Base-by-base conservation (phyloP, 331 rosid genomes). In the Malus hybrid region DNA sequence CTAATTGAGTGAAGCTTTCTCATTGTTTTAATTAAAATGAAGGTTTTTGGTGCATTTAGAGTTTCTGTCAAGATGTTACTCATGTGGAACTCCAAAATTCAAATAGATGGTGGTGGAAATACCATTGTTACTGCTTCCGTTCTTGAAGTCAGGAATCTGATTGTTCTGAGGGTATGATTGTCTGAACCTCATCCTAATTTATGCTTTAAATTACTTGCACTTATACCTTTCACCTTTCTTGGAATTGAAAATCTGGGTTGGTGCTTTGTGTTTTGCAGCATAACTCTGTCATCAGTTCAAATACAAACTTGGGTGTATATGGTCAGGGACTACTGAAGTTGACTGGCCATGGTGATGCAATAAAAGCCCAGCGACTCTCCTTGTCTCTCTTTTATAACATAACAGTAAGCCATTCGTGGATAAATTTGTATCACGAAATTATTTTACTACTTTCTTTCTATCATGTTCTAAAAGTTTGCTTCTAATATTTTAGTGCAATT, bases 21-120 rank as follows among this genome's bases (percentile, higher is more conserved):
- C 71, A 13, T 67, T 73, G 76, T 19, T 57, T 75, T 76, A 72
- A 60, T 70, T 63, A 78, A 60, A 69, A 63, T 92, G 89, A 83
- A 95, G 99, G 99, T 95, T 79, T 95, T 83, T 85, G 99, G 99
- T 77, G 99, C 99, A 69, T 89, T 95, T 85, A 87, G 99, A 92
- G 97, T 95, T 80, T 73, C 92, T 78, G 91, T 95, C 81, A 95
- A 95, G 88, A 90, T 94, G 97, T 76, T 95, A 85, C 96, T 95
- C 65, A 95, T 95, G 99, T 87, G 97, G 99, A 87, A 92, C 84
- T 87, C 99, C 75, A 79, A 76, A 73, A 90, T 95, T 71, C 87
- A 86, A 88, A 90, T 95, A 75, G 93, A 92, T 46, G 97, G 97
- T 54, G 96, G 97, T 64, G 89, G 83, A 82, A 87, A 87, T 83